These are phyloP conservation scores for Hemisphaericaspora nanyangensis DNA, from an alignment of 805 yeast species.

Conservation along the genomic window DNA sequence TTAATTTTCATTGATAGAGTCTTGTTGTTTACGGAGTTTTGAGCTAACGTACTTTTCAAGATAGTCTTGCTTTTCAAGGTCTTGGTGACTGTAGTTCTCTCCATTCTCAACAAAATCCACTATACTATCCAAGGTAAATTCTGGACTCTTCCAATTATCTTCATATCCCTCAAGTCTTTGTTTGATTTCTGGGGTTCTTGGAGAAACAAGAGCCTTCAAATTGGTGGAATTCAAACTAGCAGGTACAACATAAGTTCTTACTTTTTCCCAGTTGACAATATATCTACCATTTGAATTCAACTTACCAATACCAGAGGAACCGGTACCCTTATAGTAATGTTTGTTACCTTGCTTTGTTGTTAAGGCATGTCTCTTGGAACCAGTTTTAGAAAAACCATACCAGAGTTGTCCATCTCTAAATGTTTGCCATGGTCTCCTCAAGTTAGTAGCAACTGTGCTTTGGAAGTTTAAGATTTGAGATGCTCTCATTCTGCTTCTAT, in stretches of 20 bases:
- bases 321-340: constrained; percentile 92
- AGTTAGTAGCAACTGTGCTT: constrained; percentile 39
- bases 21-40: constrained; percentile 13
- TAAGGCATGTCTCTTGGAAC: constrained; percentile 78
- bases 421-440: constrained; percentile 87
- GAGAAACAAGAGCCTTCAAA: constrained; percentile 75
- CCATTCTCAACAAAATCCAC: constrained; percentile 78
- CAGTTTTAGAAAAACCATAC: constrained; percentile 74
- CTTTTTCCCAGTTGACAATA: constrained; percentile 76
- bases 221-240: constrained; percentile 29
- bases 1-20: neutral
- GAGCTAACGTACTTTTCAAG: constrained; percentile 36
- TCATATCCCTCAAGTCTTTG: constrained; percentile 67
- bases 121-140: constrained; percentile 66
- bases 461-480: constrained; percentile 45
- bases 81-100: constrained; percentile 33
- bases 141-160: constrained; percentile 71
- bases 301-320: constrained; percentile 89
- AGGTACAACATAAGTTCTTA: constrained; percentile 89
- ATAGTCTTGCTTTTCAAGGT: constrained; percentile 31
- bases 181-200: constrained; percentile 63
- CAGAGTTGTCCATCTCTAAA: constrained; percentile 78
- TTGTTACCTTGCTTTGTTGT: constrained; percentile 95
- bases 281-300: constrained; percentile 73
- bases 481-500: constrained; percentile 42